Percentiles rank a stretch among this genome's conserved stretches.
These are phyloP conservation scores for Cryptococcus wingfieldii DNA, from an alignment of 1,284 basidiomycete genomes.

Conservation along the genomic window DNA sequence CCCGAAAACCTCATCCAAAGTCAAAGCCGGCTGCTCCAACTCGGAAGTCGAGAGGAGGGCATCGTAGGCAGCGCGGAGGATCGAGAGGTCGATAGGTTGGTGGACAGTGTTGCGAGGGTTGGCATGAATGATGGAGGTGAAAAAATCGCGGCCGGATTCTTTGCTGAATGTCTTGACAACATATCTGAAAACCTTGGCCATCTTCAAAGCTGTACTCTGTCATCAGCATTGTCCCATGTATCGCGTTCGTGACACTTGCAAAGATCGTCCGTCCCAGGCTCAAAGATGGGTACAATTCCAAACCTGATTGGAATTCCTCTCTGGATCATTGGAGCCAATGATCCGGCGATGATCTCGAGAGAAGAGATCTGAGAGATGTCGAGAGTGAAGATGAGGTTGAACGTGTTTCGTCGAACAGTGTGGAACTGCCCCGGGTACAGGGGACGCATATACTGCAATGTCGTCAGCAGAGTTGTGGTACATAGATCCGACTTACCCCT, in stretches of 20 bases:
- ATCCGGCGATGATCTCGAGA: constrained; percentile 60
- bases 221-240: background rate
- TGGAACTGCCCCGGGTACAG: constrained; percentile 67
- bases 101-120: constrained; percentile 22
- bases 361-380: constrained; percentile 66
- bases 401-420: constrained; percentile 65
- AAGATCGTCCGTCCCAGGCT: constrained; percentile 38
- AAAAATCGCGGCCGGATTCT: constrained; percentile 59
- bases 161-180: constrained; percentile 62
- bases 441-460: constrained; percentile 32
- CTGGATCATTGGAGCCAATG: constrained; percentile 65
- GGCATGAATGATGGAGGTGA: constrained; percentile 48
- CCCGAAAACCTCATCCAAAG: constrained; percentile 48
- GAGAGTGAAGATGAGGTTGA: constrained; percentile 72
- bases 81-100: constrained; percentile 19
- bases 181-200: constrained; percentile 70
- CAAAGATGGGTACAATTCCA: constrained; percentile 69
- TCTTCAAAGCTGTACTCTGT: constrained; percentile 55
- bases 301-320: constrained; percentile 72
- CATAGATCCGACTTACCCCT: constrained; percentile 21
- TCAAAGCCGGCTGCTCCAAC: constrained; percentile 15
- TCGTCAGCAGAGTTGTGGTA: constrained; percentile 2
- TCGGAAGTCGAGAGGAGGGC: constrained; percentile 11
- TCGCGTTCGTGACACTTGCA: constrained; percentile 19
- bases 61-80: constrained; percentile 32